A percentile compares a stretch with the other conserved stretches of the same genome.
These are phyloP conservation scores for Tuber indicum DNA, from an alignment of 495 filamentous ascomycete genomes.

Conservation along the genomic window DNA sequence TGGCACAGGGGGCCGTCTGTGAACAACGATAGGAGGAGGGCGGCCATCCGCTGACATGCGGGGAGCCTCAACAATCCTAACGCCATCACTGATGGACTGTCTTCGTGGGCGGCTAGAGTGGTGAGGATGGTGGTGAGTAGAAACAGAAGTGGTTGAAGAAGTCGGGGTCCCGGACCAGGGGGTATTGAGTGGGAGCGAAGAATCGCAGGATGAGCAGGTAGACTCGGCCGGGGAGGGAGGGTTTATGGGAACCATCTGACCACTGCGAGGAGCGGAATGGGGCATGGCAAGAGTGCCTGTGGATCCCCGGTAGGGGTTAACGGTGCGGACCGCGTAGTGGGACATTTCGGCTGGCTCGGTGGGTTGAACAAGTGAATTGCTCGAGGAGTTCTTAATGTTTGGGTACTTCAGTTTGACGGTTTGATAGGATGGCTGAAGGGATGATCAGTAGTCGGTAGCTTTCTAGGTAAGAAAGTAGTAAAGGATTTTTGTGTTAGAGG, in stretches of 20 bases:
- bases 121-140: slow-evolving; percentile 7
- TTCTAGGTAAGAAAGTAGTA: background rate
- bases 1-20: background rate
- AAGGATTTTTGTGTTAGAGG: background rate
- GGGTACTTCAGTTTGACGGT: background rate
- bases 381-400: background rate
- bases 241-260: slow-evolving; percentile 17
- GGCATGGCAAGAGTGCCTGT: slow-evolving; percentile 31
- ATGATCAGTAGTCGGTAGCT: background rate
- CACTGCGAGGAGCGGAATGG: slow-evolving; percentile 19
- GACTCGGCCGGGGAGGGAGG: slow-evolving; percentile 33
- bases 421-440: background rate
- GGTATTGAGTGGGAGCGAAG: slow-evolving; percentile 38
- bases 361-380: slow-evolving; percentile 12
- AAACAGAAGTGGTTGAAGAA: background rate
- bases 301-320: slow-evolving; percentile 36
- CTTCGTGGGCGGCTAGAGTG: background rate
- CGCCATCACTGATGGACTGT: slow-evolving; percentile 9
- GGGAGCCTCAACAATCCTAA: slow-evolving; percentile 11
- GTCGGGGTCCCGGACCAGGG: slow-evolving; percentile 33
- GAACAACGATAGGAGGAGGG: slow-evolving; percentile 19
- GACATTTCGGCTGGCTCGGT: slow-evolving; percentile 15
- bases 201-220: slow-evolving; percentile 34
- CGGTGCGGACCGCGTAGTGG: slow-evolving; percentile 17
- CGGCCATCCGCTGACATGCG: slow-evolving; percentile 31